Evolutionary conservation across 305 asterid genomes (phyloP), one percentile per base, ranked within the genome.

Genomic region (Euphrasia arctica): DNA sequence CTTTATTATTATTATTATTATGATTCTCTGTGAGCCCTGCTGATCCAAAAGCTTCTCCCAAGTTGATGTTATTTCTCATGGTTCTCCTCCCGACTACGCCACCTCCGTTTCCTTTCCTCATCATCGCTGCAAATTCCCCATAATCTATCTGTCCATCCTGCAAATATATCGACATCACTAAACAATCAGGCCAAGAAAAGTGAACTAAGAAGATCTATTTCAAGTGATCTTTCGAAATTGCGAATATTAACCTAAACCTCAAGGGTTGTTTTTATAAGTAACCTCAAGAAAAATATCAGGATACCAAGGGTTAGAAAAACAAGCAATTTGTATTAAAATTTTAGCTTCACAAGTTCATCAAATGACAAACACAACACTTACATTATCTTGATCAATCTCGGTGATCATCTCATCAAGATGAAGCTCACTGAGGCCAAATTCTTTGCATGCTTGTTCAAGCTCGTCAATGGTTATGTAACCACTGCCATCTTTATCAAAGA

Each of bases 381-480:
- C 97, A 59, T 90, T 87, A 65, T 90, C 88, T 77, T 83, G 90
- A 67, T 90, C 97, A 72, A 87, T 81, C 80, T 90, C 97, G 31
- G 80, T 82, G 77, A 90, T 82, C 82, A 90, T 85, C 63, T 87
- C 97, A 65, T 87, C 97, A n/a, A 90, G 95, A 72, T 90, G 59
- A 13, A 87, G 83, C 63, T 90, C 97, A 5, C 91, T 78, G 36
- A 90, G 73, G 58, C 97, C 97, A 62, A 90, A 82, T 50, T 90
- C 95, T 60, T 83, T 78, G 83, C 97, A 90, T 72, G 97, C 97
- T 64, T 83, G 91, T 82, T 87, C 90, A 78, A 90, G 91, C 77
- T 90, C 97, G 47, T 90, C 95, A 11, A 87, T 80, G 64, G 97
- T 90, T 63, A 90, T 90, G 77, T 85, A 90, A 57, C 97, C 97